Conservation (phyloP, 441 rosid species). For the Arabidopsis lyrata region DNA sequence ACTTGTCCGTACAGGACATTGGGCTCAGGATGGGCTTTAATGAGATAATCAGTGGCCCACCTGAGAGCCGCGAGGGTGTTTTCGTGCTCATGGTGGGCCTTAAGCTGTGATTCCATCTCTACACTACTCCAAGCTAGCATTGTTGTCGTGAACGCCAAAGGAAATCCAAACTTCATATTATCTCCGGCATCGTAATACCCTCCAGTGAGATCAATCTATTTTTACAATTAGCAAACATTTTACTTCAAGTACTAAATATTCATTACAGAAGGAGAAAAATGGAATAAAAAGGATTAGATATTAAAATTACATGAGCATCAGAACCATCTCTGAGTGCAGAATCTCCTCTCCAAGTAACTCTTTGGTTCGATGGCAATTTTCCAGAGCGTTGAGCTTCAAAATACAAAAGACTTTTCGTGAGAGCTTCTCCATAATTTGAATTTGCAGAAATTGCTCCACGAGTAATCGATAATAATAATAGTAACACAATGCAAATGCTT, state of each 20-base stretch:
- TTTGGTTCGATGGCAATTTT: slow-evolving; percentile 52
- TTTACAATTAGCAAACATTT: slow-evolving; percentile 3
- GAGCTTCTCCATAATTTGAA: slow-evolving; percentile 50
- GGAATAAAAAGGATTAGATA: neutral
- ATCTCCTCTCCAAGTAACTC: slow-evolving; percentile 59
- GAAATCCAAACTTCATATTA: slow-evolving; percentile 58
- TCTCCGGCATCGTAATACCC: slow-evolving; percentile 65
- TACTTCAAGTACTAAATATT: neutral
- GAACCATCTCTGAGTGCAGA: slow-evolving; percentile 56
- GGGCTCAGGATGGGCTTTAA: slow-evolving; percentile 53
- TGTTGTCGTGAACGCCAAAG: slow-evolving; percentile 58
- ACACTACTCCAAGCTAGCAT: slow-evolving; percentile 59
- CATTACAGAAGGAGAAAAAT: neutral
- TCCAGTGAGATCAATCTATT: slow-evolving; percentile 51
- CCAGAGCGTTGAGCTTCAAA: slow-evolving; percentile 70
- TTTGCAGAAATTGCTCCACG: slow-evolving; percentile 20
- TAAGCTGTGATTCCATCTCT: slow-evolving; percentile 46
- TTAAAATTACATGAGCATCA: slow-evolving; percentile 42
- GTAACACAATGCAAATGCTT: slow-evolving; percentile 31
- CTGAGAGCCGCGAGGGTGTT: slow-evolving; percentile 46
- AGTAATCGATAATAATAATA: slow-evolving; percentile 1
- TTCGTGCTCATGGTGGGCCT: slow-evolving; percentile 15
- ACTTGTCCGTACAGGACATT: slow-evolving; percentile 52
- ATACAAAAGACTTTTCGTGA: slow-evolving; percentile 54
- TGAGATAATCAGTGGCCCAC: slow-evolving; percentile 60